A percentile compares a stretch with the other conserved stretches of the same genome.
Conservation (phyloP, 1,284 basidiomycete species). For the Ustilago xerochloae region DNA sequence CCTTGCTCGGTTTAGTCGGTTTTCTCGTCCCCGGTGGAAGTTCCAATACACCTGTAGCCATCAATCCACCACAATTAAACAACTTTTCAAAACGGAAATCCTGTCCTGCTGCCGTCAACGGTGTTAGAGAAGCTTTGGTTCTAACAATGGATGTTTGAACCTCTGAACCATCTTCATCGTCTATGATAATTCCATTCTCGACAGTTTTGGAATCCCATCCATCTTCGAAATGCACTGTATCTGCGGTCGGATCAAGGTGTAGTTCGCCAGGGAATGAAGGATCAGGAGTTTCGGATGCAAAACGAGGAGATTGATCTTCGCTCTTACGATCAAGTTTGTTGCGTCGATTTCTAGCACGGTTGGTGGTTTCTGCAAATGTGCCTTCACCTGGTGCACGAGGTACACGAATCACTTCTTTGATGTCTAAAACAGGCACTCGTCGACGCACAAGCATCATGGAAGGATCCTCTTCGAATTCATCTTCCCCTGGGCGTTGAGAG, state of each 20-base stretch:
- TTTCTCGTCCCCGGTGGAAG: conserved; percentile 83
- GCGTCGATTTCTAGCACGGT: background rate
- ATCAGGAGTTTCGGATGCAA: conserved; percentile 63
- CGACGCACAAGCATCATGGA: conserved; percentile 26
- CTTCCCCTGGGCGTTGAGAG: conserved; percentile 37
- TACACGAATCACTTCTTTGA: conserved; percentile 82
- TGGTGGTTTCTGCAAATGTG: conserved; percentile 60
- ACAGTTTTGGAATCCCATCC: conserved; percentile 88
- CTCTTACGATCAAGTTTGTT: conserved; percentile 23
- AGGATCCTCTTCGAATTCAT: conserved; percentile 56
- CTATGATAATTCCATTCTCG: conserved; percentile 77
- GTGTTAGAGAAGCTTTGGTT: conserved; percentile 20
- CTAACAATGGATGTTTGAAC: conserved; percentile 71
- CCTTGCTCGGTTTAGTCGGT: conserved; percentile 86
- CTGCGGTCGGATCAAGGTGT: conserved; percentile 71
- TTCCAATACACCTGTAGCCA: conserved; percentile 86
- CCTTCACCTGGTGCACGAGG: conserved; percentile 75
- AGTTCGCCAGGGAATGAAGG: conserved; percentile 23
- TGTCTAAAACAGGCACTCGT: conserved; percentile 75
- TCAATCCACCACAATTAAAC: conserved; percentile 90
- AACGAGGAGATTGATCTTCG: conserved; percentile 65
- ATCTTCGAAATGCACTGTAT: conserved; percentile 70
- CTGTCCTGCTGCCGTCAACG: conserved; percentile 70
- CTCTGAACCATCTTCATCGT: conserved; percentile 76
- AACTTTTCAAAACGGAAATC: conserved; percentile 90